These are phyloP conservation scores for Elsinoe arachidis DNA, from an alignment of 2,329 filamentous ascomycete species.

Conservation along the genomic window DNA sequence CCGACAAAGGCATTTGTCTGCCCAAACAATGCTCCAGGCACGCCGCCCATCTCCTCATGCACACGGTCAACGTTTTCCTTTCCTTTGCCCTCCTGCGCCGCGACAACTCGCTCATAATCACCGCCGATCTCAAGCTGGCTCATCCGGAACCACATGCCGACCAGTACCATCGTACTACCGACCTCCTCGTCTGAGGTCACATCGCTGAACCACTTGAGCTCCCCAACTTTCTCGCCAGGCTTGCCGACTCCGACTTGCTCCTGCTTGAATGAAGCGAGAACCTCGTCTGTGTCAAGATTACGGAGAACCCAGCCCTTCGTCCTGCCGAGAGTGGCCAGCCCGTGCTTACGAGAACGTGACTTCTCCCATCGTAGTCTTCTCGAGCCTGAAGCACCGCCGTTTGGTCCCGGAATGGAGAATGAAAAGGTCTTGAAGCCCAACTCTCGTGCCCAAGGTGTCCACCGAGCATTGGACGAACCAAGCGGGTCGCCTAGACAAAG, in stretches of 20 bases:
- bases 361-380: slow-evolving; percentile 3
- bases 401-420: not conserved
- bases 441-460: slow-evolving; percentile 8
- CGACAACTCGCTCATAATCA: not conserved
- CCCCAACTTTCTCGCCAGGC: not conserved
- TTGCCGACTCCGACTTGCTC: not conserved
- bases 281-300: slow-evolving; percentile 4
- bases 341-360: slow-evolving; percentile 2
- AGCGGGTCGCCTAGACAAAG: slow-evolving; percentile 1
- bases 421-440: slow-evolving; percentile 8
- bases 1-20: not conserved
- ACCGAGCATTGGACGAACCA: not conserved
- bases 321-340: not conserved
- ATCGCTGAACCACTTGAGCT: slow-evolving; percentile 4
- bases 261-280: slow-evolving; percentile 1
- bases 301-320: slow-evolving; percentile 9
- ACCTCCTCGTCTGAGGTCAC: slow-evolving; percentile 1
- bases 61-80: not conserved
- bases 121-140: slow-evolving; percentile 6
- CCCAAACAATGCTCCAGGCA: not conserved
- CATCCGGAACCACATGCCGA: slow-evolving; percentile 10
- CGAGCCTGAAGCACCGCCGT: not conserved
- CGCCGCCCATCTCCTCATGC: not conserved
- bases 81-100: not conserved
- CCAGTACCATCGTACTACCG: slow-evolving; percentile 4